Evolutionary conservation across 1,139 yeast genomes (phyloP).

Genomic region (Suhomyces terraborum): DNA sequence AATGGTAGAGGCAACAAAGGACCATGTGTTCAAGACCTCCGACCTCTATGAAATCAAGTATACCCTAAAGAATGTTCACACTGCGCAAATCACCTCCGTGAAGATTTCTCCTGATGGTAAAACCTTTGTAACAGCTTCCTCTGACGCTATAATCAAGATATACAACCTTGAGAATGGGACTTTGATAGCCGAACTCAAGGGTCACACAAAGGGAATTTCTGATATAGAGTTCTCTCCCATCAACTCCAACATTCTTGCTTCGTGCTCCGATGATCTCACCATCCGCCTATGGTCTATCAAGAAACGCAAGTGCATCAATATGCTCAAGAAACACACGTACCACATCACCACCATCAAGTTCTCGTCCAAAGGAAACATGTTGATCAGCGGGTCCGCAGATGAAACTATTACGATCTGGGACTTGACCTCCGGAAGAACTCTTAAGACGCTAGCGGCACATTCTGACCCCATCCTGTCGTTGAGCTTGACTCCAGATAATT

Average conservation of each 20-base stretch:
- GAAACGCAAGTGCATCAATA: constrained; percentile 54
- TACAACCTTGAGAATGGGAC: constrained; percentile 37
- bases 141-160: constrained; percentile 41
- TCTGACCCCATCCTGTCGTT: constrained; percentile 85
- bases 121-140: constrained; percentile 57
- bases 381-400: constrained; percentile 85
- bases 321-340: constrained; percentile 79
- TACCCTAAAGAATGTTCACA: constrained; percentile 9
- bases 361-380: constrained; percentile 71
- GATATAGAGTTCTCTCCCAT: constrained; percentile 73
- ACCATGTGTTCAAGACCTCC: constrained; percentile 4
- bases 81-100: constrained; percentile 39
- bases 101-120: constrained; percentile 69
- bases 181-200: constrained; percentile 44
- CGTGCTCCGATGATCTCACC: constrained; percentile 86
- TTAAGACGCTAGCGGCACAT: constrained; percentile 88
- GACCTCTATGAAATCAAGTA: constrained; percentile 16
- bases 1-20: constrained; percentile 5
- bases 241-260: constrained; percentile 70
- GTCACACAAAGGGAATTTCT: constrained; percentile 71
- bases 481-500: constrained; percentile 74
- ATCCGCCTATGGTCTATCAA: constrained; percentile 70
- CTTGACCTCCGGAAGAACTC: constrained; percentile 63
- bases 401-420: constrained; percentile 95
- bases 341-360: constrained; percentile 77